phyloP scores from a whole-genome alignment of 2,329 filamentous ascomycete genomes.

The Pseudogymnoascus sp. region DNA sequence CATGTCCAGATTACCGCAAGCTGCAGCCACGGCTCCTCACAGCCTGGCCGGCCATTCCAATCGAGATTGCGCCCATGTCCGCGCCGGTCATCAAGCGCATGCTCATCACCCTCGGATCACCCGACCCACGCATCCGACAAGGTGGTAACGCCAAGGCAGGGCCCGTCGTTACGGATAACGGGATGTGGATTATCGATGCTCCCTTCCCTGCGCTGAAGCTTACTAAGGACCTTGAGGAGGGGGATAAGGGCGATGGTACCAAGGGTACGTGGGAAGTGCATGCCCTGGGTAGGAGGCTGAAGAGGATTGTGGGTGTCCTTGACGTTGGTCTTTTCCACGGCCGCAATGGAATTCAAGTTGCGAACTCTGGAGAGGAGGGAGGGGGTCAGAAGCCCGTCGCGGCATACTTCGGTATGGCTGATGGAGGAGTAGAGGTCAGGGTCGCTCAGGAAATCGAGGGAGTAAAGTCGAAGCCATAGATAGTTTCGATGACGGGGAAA shows the following conservation, averaged over 20 bases:
- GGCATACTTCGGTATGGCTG: constrained; percentile 89
- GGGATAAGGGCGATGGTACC: constrained; percentile 44
- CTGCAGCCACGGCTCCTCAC: constrained; percentile 67
- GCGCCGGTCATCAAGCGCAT: constrained; percentile 68
- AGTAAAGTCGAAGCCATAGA: constrained; percentile 23
- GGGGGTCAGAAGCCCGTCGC: constrained; percentile 87
- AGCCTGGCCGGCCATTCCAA: constrained; percentile 78
- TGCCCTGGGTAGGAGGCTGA: constrained; percentile 64
- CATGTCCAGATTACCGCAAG: constrained; percentile 74
- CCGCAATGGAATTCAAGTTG: constrained; percentile 65
- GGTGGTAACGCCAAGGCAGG: constrained; percentile 72
- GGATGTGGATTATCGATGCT: constrained; percentile 86
- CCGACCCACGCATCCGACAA: constrained; percentile 62
- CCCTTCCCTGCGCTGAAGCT: constrained; percentile 71
- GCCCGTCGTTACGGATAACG: constrained; percentile 77
- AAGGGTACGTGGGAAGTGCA: constrained; percentile 75
- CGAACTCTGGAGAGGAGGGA: constrained; percentile 32
- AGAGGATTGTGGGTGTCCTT: constrained; percentile 76
- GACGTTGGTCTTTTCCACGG: constrained; percentile 90
- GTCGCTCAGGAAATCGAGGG: constrained; percentile 30
- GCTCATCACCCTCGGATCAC: constrained; percentile 65
- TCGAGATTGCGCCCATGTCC: constrained; percentile 85
- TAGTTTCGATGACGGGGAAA: not conserved
- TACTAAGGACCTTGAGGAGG: constrained; percentile 41
- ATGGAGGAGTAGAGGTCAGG: constrained; percentile 57